Evolutionary conservation across 768 basidiomycete genomes (phyloP).

Genomic region (Flagelloscypha sp.): DNA sequence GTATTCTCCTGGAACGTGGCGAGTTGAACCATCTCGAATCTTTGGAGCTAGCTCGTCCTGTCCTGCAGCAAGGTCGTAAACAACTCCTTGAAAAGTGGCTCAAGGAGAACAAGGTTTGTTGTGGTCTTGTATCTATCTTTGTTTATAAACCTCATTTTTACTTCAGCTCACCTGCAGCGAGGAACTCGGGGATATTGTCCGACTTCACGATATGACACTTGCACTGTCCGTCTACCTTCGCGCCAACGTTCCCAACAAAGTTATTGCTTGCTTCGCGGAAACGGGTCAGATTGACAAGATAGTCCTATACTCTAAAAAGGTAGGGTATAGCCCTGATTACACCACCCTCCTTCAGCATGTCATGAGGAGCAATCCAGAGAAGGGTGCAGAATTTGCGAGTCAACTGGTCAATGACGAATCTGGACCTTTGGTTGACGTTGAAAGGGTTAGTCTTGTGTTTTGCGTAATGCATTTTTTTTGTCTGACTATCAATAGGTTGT

Average conservation of each 20-base stretch:
- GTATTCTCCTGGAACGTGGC: constrained; percentile 96
- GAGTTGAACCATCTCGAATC: constrained; percentile 96
- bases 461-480: constrained; percentile 4
- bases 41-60: constrained; percentile 90
- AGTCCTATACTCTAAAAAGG: constrained; percentile 94
- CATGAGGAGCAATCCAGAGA: constrained; percentile 94
- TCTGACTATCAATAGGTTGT: constrained; percentile 51
- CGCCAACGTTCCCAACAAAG: constrained; percentile 97
- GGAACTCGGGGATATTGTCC: constrained; percentile 95
- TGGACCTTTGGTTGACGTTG: constrained; percentile 89
- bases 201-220: constrained; percentile 91
- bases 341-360: constrained; percentile 88
- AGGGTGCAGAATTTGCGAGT: constrained; percentile 96
- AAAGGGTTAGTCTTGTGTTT: constrained; percentile 48
- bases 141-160: constrained; percentile 3
- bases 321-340: constrained; percentile 89
- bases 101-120: constrained; percentile 91
- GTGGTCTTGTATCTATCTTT: constrained; percentile 1
- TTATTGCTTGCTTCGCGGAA: constrained; percentile 98
- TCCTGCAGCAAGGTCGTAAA: constrained; percentile 92
- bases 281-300: constrained; percentile 99
- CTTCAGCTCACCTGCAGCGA: constrained; percentile 91
- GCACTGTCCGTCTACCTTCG: constrained; percentile 96
- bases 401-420: constrained; percentile 89
- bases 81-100: constrained; percentile 98